Evolutionary conservation across 2,329 filamentous ascomycete genomes (phyloP).

Genomic region (Chrysosporium keratinophilum): DNA sequence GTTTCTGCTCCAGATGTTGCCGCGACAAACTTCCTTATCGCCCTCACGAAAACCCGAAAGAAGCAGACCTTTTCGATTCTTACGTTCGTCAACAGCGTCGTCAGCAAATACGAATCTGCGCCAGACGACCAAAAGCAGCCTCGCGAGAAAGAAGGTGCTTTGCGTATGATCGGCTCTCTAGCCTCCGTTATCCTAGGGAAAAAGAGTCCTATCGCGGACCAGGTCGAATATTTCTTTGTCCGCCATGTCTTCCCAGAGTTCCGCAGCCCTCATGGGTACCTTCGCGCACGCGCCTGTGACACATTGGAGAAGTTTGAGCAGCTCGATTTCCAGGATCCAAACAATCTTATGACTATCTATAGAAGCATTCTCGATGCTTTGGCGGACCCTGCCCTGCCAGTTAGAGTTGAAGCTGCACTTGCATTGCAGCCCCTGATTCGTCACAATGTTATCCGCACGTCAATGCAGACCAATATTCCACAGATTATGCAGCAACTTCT

Average conservation of each 20-base stretch:
- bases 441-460: constrained; percentile 84
- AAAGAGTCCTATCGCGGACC: constrained; percentile 94
- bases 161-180: constrained; percentile 93
- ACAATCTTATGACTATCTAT: constrained; percentile 94
- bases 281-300: constrained; percentile 89
- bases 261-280: constrained; percentile 79
- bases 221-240: constrained; percentile 97
- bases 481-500: constrained; percentile 99
- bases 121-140: constrained; percentile 86
- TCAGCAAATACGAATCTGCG: constrained; percentile 80
- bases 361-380: constrained; percentile 94
- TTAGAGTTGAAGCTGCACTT: constrained; percentile 85
- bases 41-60: constrained; percentile 83
- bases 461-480: constrained; percentile 95
- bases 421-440: constrained; percentile 91
- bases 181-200: constrained; percentile 91
- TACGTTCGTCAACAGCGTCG: constrained; percentile 87
- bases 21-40: constrained; percentile 91
- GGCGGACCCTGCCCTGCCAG: constrained; percentile 85
- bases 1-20: constrained; percentile 90
- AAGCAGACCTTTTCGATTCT: constrained; percentile 94
- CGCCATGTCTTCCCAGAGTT: constrained; percentile 98
- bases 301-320: constrained; percentile 97
- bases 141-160: constrained; percentile 86
- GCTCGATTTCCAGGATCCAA: constrained; percentile 90